These are phyloP conservation scores for Moringa oleifera DNA, from an alignment of 345 rosid genomes.

Conservation along the genomic window DNA sequence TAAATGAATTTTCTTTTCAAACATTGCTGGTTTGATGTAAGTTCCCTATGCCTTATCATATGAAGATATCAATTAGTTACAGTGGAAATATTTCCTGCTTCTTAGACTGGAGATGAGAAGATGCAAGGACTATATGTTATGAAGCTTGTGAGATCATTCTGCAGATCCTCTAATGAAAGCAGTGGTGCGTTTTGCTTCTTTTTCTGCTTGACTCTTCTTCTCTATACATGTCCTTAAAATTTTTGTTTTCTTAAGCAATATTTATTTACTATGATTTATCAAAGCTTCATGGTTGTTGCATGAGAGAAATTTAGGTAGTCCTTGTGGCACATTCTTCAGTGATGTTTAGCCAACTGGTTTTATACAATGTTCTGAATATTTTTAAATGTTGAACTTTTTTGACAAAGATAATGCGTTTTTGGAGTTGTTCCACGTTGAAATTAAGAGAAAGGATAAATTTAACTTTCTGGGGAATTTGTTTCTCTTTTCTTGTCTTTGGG, in stretches of 20 bases:
- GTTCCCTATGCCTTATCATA: not conserved
- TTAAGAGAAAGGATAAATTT: too few relatives aligned
- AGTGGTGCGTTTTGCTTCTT: slow-evolving; percentile 34
- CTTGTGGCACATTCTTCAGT: too few relatives aligned
- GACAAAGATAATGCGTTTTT: too few relatives aligned
- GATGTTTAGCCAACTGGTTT: too few relatives aligned
- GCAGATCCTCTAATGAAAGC: slow-evolving; percentile 57
- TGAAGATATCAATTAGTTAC: not conserved
- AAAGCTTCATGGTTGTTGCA: too few relatives aligned
- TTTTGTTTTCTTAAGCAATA: not conserved
- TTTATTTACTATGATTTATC: too few relatives aligned
- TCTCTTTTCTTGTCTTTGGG: not conserved
- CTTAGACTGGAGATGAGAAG: slow-evolving; percentile 66
- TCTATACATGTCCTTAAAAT: not conserved
- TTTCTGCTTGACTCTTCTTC: not conserved
- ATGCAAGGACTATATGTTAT: slow-evolving; percentile 66
- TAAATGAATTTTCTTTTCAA: not conserved
- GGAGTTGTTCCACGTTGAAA: too few relatives aligned
- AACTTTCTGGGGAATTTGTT: too few relatives aligned
- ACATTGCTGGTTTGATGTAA: not conserved
- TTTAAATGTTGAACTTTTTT: too few relatives aligned
- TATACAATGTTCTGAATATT: not conserved
- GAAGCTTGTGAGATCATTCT: slow-evolving; percentile 92
- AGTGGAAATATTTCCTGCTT: slow-evolving; percentile 17
- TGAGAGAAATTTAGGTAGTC: too few relatives aligned